A percentile compares a stretch with the other conserved stretches of the same genome.
Conservation (phyloP, 805 yeast genomes). For the Monosporozyma solicola region DNA sequence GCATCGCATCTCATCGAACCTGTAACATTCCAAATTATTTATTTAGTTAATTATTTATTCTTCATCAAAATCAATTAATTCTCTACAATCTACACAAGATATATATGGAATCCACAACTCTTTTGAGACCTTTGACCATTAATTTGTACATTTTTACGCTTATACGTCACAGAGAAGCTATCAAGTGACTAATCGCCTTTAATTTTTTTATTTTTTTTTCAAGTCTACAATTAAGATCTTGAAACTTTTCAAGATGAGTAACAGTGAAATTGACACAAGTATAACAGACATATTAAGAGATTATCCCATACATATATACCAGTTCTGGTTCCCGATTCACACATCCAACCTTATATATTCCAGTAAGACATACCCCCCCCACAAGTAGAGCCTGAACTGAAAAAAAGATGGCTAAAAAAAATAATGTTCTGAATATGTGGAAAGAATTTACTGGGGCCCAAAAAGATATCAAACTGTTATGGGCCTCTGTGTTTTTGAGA, state of each 20-base stretch:
- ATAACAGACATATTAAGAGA: neutral
- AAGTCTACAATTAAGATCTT: neutral
- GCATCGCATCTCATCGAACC: neutral
- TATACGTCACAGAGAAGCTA: neutral
- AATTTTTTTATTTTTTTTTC: neutral
- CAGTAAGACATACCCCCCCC: too few relatives aligned
- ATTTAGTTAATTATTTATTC: neutral
- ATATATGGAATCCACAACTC: neutral
- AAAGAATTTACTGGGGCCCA: slow-evolving; percentile 31
- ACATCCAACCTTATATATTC: neutral
- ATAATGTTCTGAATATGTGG: neutral
- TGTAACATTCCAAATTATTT: neutral
- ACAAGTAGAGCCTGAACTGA: neutral
- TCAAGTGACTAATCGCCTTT: too few relatives aligned
- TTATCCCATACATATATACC: neutral
- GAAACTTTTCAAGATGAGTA: neutral
- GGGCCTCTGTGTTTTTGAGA: slow-evolving; percentile 62
- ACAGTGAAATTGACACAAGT: neutral
- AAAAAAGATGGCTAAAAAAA: neutral
- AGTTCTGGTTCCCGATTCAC: neutral
- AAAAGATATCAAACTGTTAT: slow-evolving; percentile 51
- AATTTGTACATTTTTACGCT: neutral
- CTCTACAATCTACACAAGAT: neutral
- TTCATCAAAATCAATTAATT: neutral
- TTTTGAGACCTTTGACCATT: neutral